These are phyloP conservation scores for Metschnikowia aberdeeniae DNA, from an alignment of 805 yeast species.

Conservation along the genomic window DNA sequence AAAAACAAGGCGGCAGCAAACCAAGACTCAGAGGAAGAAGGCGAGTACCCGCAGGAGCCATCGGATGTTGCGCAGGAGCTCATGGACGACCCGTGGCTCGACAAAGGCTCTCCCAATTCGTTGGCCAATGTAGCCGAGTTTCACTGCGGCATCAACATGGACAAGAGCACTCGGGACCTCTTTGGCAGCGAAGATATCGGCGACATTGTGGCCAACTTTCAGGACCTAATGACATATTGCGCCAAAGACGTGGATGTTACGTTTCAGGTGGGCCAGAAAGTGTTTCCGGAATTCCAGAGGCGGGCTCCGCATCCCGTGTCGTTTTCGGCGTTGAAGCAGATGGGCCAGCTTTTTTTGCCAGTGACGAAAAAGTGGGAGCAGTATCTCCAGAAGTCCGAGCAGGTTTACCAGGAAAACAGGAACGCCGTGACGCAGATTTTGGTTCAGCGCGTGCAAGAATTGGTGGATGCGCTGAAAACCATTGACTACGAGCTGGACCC, in stretches of 20 bases:
- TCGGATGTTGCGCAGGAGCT: conserved; percentile 28
- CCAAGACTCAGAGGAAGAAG: conserved; percentile 17
- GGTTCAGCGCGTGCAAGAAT: conserved; percentile 53
- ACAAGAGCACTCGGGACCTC: conserved; percentile 63
- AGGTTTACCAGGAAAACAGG: conserved; percentile 55
- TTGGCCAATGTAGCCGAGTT: conserved; percentile 73
- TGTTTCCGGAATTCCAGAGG: conserved; percentile 62
- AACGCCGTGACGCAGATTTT: conserved; percentile 55
- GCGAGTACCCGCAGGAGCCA: conserved; percentile 6
- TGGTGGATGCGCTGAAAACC: conserved; percentile 33
- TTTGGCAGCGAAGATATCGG: conserved; percentile 55
- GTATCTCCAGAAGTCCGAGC: conserved; percentile 69
- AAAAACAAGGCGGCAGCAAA: conserved; percentile 27
- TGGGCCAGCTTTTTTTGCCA: conserved; percentile 75
- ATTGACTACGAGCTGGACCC: conserved; percentile 60
- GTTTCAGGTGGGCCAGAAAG: conserved; percentile 57
- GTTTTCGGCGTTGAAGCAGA: conserved; percentile 75
- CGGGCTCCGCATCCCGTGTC: conserved; percentile 93
- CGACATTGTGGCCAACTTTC: conserved; percentile 54
- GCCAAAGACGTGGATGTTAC: conserved; percentile 81
- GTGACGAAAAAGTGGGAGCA: conserved; percentile 68
- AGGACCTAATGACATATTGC: conserved; percentile 70
- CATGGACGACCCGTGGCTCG: conserved; percentile 80
- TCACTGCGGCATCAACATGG: conserved; percentile 65
- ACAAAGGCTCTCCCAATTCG: conserved; percentile 70